A percentile compares a stretch with the other conserved stretches of the same genome.
Conservation (phyloP, 2,329 filamentous ascomycete species). For the Aspergillus intermedius region DNA sequence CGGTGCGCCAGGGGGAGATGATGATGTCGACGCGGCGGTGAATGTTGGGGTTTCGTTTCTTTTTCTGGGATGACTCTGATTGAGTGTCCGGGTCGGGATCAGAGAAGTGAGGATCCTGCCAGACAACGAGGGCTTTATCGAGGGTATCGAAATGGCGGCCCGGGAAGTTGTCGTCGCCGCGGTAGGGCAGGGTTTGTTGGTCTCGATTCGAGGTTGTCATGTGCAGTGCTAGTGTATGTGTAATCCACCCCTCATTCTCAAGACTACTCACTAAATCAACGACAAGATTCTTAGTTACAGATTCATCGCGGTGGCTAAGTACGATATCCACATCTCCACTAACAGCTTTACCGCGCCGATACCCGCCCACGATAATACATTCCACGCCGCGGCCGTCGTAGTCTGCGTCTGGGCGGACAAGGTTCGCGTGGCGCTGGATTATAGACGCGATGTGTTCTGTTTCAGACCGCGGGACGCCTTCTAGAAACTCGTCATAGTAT, state of each 20-base stretch:
- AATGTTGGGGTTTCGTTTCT: constrained; percentile 58
- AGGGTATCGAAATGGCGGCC: constrained; percentile 69
- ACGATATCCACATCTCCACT: constrained; percentile 83
- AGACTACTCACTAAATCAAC: constrained; percentile 63
- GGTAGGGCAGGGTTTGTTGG: constrained; percentile 57
- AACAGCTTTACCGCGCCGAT: constrained; percentile 66
- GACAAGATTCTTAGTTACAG: constrained; percentile 63
- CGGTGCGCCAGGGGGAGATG: constrained; percentile 77
- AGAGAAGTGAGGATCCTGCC: constrained; percentile 62
- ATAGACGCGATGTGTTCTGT: constrained; percentile 61
- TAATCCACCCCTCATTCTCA: constrained; percentile 65
- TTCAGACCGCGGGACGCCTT: constrained; percentile 65
- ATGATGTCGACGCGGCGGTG: constrained; percentile 92
- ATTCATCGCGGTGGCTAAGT: constrained; percentile 68
- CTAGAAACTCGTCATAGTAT: constrained; percentile 78
- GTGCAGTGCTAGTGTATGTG: constrained; percentile 70
- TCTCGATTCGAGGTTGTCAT: constrained; percentile 64
- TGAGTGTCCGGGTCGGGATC: constrained; percentile 24
- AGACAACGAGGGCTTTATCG: constrained; percentile 88
- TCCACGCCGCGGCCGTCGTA: constrained; percentile 43
- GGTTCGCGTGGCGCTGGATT: constrained; percentile 61
- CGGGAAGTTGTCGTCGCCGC: constrained; percentile 26
- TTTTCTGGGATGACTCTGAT: constrained; percentile 9
- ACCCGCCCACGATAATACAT: constrained; percentile 67
- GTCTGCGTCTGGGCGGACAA: constrained; percentile 47